Base-by-base conservation (phyloP, 768 basidiomycete species). In the Pleurotus platypus region DNA sequence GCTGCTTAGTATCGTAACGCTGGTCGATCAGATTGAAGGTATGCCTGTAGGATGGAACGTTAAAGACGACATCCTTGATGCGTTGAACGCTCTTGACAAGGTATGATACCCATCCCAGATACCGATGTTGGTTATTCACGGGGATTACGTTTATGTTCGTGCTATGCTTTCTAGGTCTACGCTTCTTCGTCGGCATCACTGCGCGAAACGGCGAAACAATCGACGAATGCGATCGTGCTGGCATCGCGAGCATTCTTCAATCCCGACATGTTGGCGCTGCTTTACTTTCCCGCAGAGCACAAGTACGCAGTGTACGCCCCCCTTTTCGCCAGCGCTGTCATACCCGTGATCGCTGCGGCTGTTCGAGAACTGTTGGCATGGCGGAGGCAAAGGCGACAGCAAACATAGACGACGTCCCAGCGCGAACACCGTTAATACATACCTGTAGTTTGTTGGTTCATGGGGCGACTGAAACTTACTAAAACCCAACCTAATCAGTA, bases 261-360 rank as follows among this genome's bases (percentile, higher is more conserved):
- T 69, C 97, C 96, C 0, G 91, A 90, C 16, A 97, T 98, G 94
- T 74, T 98, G 63, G 94, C 93, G 12, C 72, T 98, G 67, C 78
- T 99, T 18, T 99, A 99, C 71, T 98, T 98, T 72, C 97, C 97
- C 18, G 87, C 93, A 16, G 97, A 98, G 67, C 97, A 98, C 75
- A 98, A 91, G 67, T 95, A 94, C 69, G 95, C 95, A 2, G 93
- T 99, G 7, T 98, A 98, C 69, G 88, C 92, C 0, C 96, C 97
- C 0, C 72, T 99, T 35, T 98, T 99, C 68, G 96, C 92, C 2
- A 94, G 93, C 48, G 82, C 94, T 5, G 78, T 90, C 2, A 87
- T 95, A 26, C 94, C 95, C 4, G 69, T 98, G 54, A 58, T 94
- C 8, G 85, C 90, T 2, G 85, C 90, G 1, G 76, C 88, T 9